A percentile compares a stretch with the other conserved stretches of the same genome.
Evolutionary conservation across 2,329 filamentous ascomycete species (phyloP).

Genomic region (Hymenoscyphus scutula): DNA sequence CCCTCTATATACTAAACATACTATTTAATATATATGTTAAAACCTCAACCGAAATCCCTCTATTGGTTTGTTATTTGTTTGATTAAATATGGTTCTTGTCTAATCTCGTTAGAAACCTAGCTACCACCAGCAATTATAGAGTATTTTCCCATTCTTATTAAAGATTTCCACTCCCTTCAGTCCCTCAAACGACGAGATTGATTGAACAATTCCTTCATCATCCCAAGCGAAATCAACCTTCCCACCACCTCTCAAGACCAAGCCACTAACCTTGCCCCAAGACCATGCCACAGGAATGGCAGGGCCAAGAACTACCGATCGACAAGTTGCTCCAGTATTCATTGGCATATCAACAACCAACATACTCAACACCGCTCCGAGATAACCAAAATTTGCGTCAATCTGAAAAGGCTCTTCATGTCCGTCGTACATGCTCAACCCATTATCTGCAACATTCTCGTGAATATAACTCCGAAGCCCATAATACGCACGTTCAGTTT

Average conservation of each 20-base stretch:
- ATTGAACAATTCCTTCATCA: constrained; percentile 25
- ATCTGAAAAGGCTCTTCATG: constrained; percentile 53
- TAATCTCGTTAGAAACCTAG: neutral
- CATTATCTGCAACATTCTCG: constrained; percentile 50
- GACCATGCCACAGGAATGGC: constrained; percentile 47
- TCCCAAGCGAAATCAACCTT: constrained; percentile 46
- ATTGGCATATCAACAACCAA: constrained; percentile 49
- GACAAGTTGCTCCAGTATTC: constrained; percentile 5
- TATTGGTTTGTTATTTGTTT: no score
- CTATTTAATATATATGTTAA: no score
- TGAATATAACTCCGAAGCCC: constrained; percentile 48
- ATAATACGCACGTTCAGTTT: constrained; percentile 48
- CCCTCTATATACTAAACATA: no score
- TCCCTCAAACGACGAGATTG: neutral
- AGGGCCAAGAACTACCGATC: constrained; percentile 45
- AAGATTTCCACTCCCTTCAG: neutral
- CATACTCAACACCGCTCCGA: constrained; percentile 50
- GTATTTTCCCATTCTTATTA: neutral
- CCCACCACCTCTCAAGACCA: constrained; percentile 45
- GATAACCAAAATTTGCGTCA: constrained; percentile 56
- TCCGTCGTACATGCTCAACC: constrained; percentile 50
- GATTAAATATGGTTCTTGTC: no score
- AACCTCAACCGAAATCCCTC: no score
- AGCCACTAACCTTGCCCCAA: constrained; percentile 43
- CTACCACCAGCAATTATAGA: neutral